Evolutionary conservation across 1,284 basidiomycete species (phyloP).

Genomic region (Schizophyllum commune): DNA sequence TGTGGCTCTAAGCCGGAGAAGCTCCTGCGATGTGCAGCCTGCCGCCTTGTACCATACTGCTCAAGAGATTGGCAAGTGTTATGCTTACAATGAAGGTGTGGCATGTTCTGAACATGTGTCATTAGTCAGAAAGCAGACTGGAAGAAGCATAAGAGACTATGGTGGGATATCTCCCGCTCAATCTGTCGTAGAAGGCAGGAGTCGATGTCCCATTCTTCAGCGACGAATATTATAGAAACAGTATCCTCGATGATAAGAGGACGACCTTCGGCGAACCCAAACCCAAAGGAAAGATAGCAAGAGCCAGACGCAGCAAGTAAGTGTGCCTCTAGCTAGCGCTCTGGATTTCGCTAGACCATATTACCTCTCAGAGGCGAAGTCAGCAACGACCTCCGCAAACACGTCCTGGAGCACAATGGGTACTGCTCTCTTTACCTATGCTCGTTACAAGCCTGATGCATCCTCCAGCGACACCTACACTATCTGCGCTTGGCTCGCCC

Average conservation of each 20-base stretch:
- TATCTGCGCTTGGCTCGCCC: constrained; percentile 1
- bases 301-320: not conserved
- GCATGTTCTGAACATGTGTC: not conserved
- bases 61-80: not conserved
- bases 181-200: not conserved
- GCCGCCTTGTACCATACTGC: constrained; percentile 2
- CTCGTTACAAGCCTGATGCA: not conserved
- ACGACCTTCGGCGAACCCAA: not conserved
- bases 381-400: not conserved
- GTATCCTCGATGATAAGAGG: not conserved
- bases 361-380: constrained; percentile 1
- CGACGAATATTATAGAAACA: not conserved
- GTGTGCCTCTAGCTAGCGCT: too few species aligned
- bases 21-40: constrained; percentile 1
- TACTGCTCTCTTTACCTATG: not conserved
- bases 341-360: too few species aligned
- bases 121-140: constrained; percentile 3
- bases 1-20: not conserved
- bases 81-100: not conserved
- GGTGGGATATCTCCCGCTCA: not conserved
- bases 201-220: not conserved
- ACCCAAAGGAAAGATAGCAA: not conserved
- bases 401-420: constrained; percentile 1
- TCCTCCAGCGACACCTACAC: constrained; percentile 1
- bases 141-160: constrained; percentile 2